Base-by-base conservation (phyloP, 2,329 filamentous ascomycete genomes). In the Rhytidhysteron rufulum region DNA sequence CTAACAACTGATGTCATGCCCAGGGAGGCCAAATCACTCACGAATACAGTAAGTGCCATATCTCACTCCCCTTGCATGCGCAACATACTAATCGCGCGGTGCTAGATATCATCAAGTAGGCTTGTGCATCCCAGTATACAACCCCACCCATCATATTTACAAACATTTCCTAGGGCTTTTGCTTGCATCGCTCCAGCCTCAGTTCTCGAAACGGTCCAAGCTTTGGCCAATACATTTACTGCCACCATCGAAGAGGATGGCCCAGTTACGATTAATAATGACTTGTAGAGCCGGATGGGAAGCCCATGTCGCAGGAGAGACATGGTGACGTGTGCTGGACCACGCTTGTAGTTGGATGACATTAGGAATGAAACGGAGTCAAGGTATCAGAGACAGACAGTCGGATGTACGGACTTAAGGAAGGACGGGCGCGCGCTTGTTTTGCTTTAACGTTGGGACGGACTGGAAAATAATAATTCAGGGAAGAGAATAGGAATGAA, bases 201-300 rank as follows among this genome's bases (percentile, higher is more conserved):
- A 53, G 77, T 82, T 16, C 73, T 95, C 41, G 75, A 87, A 43
- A 74, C 74, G 4, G 77, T 95, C 21, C 77, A 83, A 51, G 70
- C 79, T 2, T 73, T 79, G 68, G 80, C 81, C 43, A 70, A 72
- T 40, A 62, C 77, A 44, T 83, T 82, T 65, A 70, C 78, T 37
- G 80, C 82, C 1, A 63, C 74, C 21, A 80, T 96, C 47, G 89
- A 95, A 66, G 82, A 90, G 55, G 88, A 95, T 58, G 72, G 85
- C 57, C 67, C 83, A 19, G 77, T 93, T 36, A 72, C 48, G 13
- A 27, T 27, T 13, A 27, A 27, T 13, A 27, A 27, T 27, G 13
- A 27, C 24, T 8, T 8, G 8, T 27, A 27, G 24, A 27, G 24
- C 24, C 7, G n/a, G n/a, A n/a, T n/a, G n/a, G n/a, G n/a, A n/a